These are phyloP conservation scores for Cornus florida DNA, from an alignment of 148 eudicot species.

Conservation along the genomic window DNA sequence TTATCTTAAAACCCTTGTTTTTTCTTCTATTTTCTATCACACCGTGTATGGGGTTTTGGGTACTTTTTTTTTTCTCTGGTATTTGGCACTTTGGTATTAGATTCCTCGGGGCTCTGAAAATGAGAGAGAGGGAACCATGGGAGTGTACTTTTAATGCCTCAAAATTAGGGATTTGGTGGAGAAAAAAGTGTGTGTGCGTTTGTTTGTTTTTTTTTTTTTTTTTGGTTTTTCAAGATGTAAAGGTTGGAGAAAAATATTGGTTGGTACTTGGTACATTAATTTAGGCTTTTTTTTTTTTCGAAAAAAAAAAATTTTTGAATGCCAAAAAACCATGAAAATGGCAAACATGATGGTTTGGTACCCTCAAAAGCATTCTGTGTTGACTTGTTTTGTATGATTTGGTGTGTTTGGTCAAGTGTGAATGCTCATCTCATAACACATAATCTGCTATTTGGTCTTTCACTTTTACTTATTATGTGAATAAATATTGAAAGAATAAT, in stretches of 20 bases:
- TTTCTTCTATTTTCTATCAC: too few relatives aligned
- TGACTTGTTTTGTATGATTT: background rate
- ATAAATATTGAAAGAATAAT: too few relatives aligned
- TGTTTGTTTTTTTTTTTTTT: background rate
- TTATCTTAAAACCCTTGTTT: background rate
- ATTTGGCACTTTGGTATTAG: background rate
- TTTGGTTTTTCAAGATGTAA: too few relatives aligned
- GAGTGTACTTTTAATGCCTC: constrained; percentile 2
- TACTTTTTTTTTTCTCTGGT: background rate
- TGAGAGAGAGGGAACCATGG: background rate
- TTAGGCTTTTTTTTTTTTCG: background rate
- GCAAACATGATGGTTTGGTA: background rate
- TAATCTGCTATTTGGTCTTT: too few relatives aligned
- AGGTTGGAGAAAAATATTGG: background rate
- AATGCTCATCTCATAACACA: too few relatives aligned
- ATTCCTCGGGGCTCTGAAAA: constrained; percentile 1
- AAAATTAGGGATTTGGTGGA: constrained; percentile 2
- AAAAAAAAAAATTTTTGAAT: too few relatives aligned
- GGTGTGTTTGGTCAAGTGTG: too few relatives aligned
- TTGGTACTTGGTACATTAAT: background rate
- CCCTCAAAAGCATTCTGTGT: background rate
- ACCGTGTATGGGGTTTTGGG: background rate
- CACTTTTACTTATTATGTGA: too few relatives aligned
- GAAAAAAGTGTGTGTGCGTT: background rate
- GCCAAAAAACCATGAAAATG: background rate